Base-by-base conservation (phyloP, 2,329 filamentous ascomycete genomes). In the Didymellaceae sp. region DNA sequence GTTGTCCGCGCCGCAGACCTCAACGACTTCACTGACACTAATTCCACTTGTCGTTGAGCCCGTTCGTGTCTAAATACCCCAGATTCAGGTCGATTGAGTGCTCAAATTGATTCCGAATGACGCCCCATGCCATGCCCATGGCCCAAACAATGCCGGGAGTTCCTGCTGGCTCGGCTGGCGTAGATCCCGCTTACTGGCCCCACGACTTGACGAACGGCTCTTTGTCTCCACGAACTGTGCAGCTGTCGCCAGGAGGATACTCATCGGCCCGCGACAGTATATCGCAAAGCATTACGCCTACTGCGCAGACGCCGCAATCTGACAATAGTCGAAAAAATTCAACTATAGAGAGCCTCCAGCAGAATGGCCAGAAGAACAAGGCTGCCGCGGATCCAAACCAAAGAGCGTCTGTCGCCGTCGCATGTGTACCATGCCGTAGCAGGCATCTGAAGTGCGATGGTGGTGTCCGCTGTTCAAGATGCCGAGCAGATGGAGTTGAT, bases 391-490 rank as follows among this genome's bases (percentile, higher is more conserved):
- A 52, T 38, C 14, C 48, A 18, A 42, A 11, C 37, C 48, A 52
- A 38, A 63, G 70, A 49, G 66, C 68, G 4, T 72, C 72, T 30
- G 70, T 75, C 31, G 66, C 73, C 14, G 68, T 74, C 54, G 81
- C 81, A 11, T 83, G 80, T 60, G 75, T 81, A 8, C 76, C 77
- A 21, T 83, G 81, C 51, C 75, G 80, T 16, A 77, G 71, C 17
- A 71, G 78, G 25, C 81, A 83, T 62, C 63, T 82, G 26, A 82
- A 81, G 58, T 83, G 81, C 61, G 79, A 82, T 59, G 80, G 77
- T 10, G 74, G 74, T 22, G 73, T 76, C 13, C 78, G 80, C 5
- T 74, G 72, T 38, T 82, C 80, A 33, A 71, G 80, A 45, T 83
- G 81, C 57, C 57, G 59, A 20, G 65, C 71, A 8, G 74, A 78